Base-by-base conservation (phyloP, 805 yeast genomes). In the Hanseniaspora singularis region DNA sequence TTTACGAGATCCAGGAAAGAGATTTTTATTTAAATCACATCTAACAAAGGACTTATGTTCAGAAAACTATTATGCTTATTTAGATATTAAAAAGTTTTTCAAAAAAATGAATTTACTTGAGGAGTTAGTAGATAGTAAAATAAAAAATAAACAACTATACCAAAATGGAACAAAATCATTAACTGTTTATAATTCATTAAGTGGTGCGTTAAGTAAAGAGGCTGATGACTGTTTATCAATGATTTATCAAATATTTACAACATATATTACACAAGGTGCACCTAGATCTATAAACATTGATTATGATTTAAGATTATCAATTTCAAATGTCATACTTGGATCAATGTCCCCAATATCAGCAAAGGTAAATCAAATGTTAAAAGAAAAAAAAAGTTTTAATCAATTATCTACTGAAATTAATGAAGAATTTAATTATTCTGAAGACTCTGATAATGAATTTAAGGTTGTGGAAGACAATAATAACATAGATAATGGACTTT, bases 41-140 rank as follows among this genome's bases (percentile, higher is more conserved):
- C 59, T 86, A 43, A 75, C 72, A 41, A 70, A 68, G 26, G 81
- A 77, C 43, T 68, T 71, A 47, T 85, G 94, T 56, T 72, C 72
- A 2, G 96, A 86, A 56, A 86, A 84, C 54, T 59, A 83, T n/a
- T 79, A 79, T 51, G 85, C 81, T 3, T 83, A 75, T 57, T 61
- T 71, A 44, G 82, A 77, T 49, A 69, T 83, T 40, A 66, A 66
- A 39, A 70, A 70, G 40, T 73, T 79, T 50, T 66, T 68, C 11
- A 71, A 69, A 51, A 71, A 69, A 52, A 63, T 74, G 61, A 56
- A 60, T 1, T 55, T 66, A 1, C 54, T 78, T 47, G 67, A 67
- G 38, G 70, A 67, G 26, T 52, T 76, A 26, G 51, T 62, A 54
- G 59, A 64, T 47, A 53, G 51, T 55, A 53, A 51, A 41, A 54